Conservation (phyloP, 345 rosid species). For the Moricandia moricandioides region DNA sequence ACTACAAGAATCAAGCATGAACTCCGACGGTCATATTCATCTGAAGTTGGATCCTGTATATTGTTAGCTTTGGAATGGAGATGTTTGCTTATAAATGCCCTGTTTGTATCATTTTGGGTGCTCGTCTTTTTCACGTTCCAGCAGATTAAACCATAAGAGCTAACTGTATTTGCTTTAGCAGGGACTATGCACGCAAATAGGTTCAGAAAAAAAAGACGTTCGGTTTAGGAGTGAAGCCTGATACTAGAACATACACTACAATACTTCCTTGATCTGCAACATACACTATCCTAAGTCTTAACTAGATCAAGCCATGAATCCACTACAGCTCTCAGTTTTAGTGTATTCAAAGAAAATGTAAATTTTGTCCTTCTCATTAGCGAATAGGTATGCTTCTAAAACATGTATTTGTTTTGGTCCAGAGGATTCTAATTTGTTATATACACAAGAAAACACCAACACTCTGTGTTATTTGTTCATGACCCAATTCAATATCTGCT, state of each 20-base stretch:
- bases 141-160: not conserved
- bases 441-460: not conserved
- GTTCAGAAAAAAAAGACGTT: not conserved
- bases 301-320: not conserved
- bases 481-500: not conserved
- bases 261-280: not conserved
- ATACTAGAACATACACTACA: not conserved
- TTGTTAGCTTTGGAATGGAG: constrained; percentile 8
- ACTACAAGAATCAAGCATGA: no score
- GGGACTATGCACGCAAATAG: not conserved
- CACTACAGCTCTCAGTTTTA: not conserved
- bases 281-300: not conserved
- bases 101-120: constrained; percentile 19
- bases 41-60: constrained; percentile 28
- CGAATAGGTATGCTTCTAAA: not conserved
- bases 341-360: not conserved
- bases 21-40: no score
- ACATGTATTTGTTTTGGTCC: constrained; percentile 1
- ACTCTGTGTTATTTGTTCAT: not conserved
- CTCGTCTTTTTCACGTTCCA: not conserved
- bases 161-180: not conserved
- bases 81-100: not conserved
- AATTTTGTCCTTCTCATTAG: not conserved
- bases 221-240: not conserved
- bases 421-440: constrained; percentile 7